Conservation (phyloP, 768 basidiomycete genomes). For the Zangia roseola region DNA sequence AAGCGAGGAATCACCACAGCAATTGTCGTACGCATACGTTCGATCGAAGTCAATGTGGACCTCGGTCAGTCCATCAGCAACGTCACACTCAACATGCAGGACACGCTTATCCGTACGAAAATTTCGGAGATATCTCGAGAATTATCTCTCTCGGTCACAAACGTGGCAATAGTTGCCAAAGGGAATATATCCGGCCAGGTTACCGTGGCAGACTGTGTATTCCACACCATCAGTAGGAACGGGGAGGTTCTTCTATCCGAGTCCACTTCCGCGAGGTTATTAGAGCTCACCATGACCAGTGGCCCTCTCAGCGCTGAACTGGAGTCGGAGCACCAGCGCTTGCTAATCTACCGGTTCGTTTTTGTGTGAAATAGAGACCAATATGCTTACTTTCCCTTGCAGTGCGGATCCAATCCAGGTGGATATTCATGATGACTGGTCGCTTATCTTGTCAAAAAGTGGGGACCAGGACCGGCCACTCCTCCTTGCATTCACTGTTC, state of each 20-base stretch:
- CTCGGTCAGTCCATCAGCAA: slow-evolving; percentile 84
- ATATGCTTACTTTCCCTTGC: slow-evolving; percentile 5
- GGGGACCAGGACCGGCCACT: slow-evolving; percentile 50
- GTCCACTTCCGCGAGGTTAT: slow-evolving; percentile 47
- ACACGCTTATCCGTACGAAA: slow-evolving; percentile 63
- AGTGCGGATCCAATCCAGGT: slow-evolving; percentile 80
- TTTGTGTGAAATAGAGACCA: background rate
- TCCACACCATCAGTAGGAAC: slow-evolving; percentile 66
- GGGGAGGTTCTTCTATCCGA: slow-evolving; percentile 38
- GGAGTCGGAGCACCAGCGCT: slow-evolving; percentile 73
- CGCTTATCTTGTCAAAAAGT: slow-evolving; percentile 41
- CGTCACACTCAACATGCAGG: slow-evolving; percentile 60
- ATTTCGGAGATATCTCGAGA: slow-evolving; percentile 62
- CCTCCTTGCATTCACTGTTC: slow-evolving; percentile 72
- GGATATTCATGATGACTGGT: slow-evolving; percentile 83
- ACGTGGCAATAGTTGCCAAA: slow-evolving; percentile 53
- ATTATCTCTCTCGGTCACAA: slow-evolving; percentile 62
- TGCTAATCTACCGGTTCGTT: slow-evolving; percentile 73
- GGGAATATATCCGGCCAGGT: slow-evolving; percentile 71
- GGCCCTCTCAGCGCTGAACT: slow-evolving; percentile 64
- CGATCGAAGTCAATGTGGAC: slow-evolving; percentile 73
- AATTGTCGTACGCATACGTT: slow-evolving; percentile 68
- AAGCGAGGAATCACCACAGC: slow-evolving; percentile 56
- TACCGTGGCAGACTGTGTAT: slow-evolving; percentile 67
- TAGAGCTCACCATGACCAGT: slow-evolving; percentile 74